Base-by-base conservation (phyloP, 2,329 filamentous ascomycete genomes). In the Microsporum audouinii region DNA sequence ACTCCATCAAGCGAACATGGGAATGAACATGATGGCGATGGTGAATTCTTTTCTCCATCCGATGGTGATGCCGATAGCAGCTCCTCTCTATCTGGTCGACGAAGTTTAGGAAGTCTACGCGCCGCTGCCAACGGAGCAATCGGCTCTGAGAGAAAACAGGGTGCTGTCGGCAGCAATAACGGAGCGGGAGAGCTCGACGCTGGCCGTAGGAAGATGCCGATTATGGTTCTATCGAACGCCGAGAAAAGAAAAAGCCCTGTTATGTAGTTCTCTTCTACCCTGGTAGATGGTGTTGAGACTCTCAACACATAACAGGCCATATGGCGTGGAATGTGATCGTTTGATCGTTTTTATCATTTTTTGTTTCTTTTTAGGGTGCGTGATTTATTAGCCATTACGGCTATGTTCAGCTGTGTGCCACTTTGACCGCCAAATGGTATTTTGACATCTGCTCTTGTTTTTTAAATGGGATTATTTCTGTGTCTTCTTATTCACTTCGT, bases 221-320 rank as follows among this genome's bases (percentile, higher is more conserved):
- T 91, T 80, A 84, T 96, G 71, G 88, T 96, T 66, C 82, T 96
- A 66, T 91, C 88, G 66, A 91, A 86, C 73, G 88, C 86, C 64
- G 91, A 95, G 79, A 96, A 95, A 84, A 88, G 91, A 75, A 95
- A 90, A 81, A 87, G 83, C 75, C 78, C 82, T 27, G 29, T 57
- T 29, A 39, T 57, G 36, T 57, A 55, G 17, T 17, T 34, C 33
- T 27, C 33, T 17, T 23, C 10, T 10, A n/a, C 49, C 49, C 49
- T 55, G 49, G 49, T 34, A 55, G 12, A n/a, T 55, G 49, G 49
- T 34, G 33, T 10, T 7, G 49, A 55, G 49, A 17, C 33, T 36
- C n/a, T 49, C 29, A n/a, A 31, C 14, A 31, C 10, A 49, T 49
- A 47, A 14, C 27, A 29, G 31, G 59, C 17, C 38, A 31, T 43